Percentiles rank a stretch among this genome's conserved stretches.
Evolutionary conservation across 495 filamentous ascomycete species (phyloP).

Genomic region (Daldinia concentrica): DNA sequence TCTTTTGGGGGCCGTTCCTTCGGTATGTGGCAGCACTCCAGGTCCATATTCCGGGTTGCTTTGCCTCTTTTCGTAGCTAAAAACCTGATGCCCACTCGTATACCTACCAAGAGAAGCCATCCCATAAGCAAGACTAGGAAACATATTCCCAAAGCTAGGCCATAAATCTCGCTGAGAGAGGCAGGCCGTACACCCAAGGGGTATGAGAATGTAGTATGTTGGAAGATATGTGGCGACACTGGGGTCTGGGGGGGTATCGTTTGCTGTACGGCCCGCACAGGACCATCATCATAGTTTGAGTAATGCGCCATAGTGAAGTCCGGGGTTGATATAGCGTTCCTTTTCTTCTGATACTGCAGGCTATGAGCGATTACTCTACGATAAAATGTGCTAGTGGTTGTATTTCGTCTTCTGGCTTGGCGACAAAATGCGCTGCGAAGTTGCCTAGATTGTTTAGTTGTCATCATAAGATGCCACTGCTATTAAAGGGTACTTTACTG

Average conservation of each 20-base stretch:
- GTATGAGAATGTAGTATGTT: conserved; percentile 1
- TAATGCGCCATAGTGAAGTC: conserved; percentile 2
- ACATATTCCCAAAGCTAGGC: conserved; percentile 25
- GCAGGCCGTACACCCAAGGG: conserved; percentile 6
- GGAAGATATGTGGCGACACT: neutral
- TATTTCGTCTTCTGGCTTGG: conserved; percentile 12
- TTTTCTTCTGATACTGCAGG: neutral
- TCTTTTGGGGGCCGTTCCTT: conserved; percentile 1
- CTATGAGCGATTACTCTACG: neutral
- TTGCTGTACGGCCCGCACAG: neutral
- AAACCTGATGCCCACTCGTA: neutral
- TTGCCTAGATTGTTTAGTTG: conserved; percentile 21
- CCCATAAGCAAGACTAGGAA: conserved; percentile 24
- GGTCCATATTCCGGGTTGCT: neutral
- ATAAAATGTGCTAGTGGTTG: neutral
- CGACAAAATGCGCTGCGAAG: conserved; percentile 18
- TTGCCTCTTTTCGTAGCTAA: neutral
- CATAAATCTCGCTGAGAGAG: conserved; percentile 19
- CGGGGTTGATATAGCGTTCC: conserved; percentile 7
- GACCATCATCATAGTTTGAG: neutral
- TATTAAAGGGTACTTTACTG: conserved; percentile 6
- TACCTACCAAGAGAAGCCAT: conserved; percentile 23
- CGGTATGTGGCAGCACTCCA: conserved; percentile 1
- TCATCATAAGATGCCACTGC: conserved; percentile 3
- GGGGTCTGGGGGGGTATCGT: neutral